Conservation (phyloP, 2,329 filamentous ascomycete genomes). For the Stagonosporopsis chrysanthemi region DNA sequence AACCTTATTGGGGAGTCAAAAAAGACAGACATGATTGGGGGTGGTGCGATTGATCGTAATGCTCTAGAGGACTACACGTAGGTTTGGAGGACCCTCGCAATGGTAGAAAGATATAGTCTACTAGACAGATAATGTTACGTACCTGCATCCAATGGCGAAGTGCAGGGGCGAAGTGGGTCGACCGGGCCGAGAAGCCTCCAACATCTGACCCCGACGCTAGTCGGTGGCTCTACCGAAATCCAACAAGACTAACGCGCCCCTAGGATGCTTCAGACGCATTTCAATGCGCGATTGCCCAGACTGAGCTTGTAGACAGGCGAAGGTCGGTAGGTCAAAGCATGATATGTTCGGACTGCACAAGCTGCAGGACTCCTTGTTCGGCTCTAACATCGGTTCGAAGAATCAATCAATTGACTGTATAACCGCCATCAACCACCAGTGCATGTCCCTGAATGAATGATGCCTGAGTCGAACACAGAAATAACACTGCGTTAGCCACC, state of each 20-base stretch:
- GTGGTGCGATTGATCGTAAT: background rate
- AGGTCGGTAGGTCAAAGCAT: background rate
- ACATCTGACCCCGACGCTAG: conserved; percentile 33
- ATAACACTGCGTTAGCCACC: conserved; percentile 61
- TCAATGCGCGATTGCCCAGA: background rate
- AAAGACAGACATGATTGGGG: conserved; percentile 36
- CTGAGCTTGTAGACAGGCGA: background rate
- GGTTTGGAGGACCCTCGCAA: no score
- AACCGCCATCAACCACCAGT: conserved; percentile 58
- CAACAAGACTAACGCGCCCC: background rate
- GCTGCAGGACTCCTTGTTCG: background rate
- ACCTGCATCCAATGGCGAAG: conserved; percentile 18
- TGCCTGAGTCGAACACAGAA: conserved; percentile 61
- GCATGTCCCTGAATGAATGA: conserved; percentile 62
- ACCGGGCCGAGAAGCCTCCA: conserved; percentile 26
- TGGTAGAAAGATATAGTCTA: conserved; percentile 6
- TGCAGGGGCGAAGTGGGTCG: conserved; percentile 6
- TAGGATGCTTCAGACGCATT: background rate
- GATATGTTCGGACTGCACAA: background rate
- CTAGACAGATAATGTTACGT: conserved; percentile 18
- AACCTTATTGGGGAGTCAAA: conserved; percentile 39
- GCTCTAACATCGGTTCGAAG: background rate
- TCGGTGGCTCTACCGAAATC: background rate
- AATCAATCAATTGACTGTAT: conserved; percentile 35
- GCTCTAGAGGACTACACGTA: background rate